Conservation (phyloP, 169 alveolate genomes). For the Plasmodium berghei region DNA sequence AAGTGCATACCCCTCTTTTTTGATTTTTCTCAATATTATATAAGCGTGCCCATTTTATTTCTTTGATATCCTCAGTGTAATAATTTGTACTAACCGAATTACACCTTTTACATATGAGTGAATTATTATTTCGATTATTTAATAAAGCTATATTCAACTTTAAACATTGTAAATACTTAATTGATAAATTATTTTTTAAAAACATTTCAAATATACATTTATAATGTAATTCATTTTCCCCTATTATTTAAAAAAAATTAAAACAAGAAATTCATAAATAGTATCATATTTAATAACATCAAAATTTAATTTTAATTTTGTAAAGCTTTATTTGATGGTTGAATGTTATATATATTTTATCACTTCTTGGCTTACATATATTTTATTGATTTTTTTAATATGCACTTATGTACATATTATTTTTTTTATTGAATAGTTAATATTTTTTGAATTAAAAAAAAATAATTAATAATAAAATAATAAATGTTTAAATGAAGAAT, state of each 20-base stretch:
- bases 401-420: background rate
- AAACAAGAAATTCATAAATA: background rate
- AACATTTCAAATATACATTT: constrained; percentile 53
- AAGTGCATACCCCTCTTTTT: background rate
- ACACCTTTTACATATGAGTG: constrained; percentile 13
- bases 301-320: constrained; percentile 1
- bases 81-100: constrained; percentile 12
- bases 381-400: background rate
- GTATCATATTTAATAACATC: constrained; percentile 4
- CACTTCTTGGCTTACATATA: too few species aligned
- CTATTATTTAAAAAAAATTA: constrained; percentile 12
- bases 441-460: background rate
- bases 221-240: constrained; percentile 29
- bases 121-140: constrained; percentile 10
- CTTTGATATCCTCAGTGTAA: constrained; percentile 9
- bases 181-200: constrained; percentile 31
- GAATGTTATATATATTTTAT: background rate
- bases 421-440: background rate
- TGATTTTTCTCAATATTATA: constrained; percentile 3
- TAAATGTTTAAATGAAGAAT: too few species aligned
- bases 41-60: constrained; percentile 4
- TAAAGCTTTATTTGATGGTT: constrained; percentile 1
- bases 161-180: constrained; percentile 34
- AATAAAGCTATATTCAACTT: constrained; percentile 41
- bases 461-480: too few species aligned